Evolutionary conservation across 768 basidiomycete species (phyloP), one percentile per base, ranked within the genome.

Genomic region (Roridomyces roridus): DNA sequence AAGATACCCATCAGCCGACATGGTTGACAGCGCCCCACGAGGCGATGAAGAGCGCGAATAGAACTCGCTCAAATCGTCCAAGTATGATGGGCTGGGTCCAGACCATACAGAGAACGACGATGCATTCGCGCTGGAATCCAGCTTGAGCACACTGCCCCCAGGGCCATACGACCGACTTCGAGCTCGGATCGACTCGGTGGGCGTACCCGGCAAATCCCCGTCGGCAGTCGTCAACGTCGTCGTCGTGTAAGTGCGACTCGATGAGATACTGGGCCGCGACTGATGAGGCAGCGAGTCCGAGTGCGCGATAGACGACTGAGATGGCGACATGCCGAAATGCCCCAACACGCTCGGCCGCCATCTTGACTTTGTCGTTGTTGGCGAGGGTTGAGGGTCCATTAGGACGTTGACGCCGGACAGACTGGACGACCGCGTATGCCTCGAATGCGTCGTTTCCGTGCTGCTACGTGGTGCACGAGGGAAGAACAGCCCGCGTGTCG

Each of bases 311-410:
- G 71, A 81, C 45, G 73, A 60, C 65, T 78, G 80, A 39, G 81
- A 74, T 26, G 73, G 67, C 46, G 83, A 78, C 48, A 82, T 78
- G 25, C 80, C 74, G 65, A 89, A 89, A 61, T 89, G 84, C 6
- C 83, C 85, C 21, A 88, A 70, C 21, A 90, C 81, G 59, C 80
- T 85, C 11, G 88, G 86, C n/a, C 85, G 79, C 83, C 83, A 86
- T 70, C 74, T 81, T 46, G 82, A 76, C 67, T 45, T 71, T 63
- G 63, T 34, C 41, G 55, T 56, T 36, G 37, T 43, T 54, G 46
- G 59, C 42, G 49, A 58, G 3, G 63, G 51, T 23, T 51, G 53
- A 15, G 59, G 63, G 28, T 58, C 66, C 42, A 20, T 47, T 35
- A 46, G 17, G 35, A 48, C 21, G 29, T 52, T 70, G 29, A 80